These are phyloP conservation scores for Trypethelium eluteriae DNA, from an alignment of 495 filamentous ascomycete genomes.

Conservation along the genomic window DNA sequence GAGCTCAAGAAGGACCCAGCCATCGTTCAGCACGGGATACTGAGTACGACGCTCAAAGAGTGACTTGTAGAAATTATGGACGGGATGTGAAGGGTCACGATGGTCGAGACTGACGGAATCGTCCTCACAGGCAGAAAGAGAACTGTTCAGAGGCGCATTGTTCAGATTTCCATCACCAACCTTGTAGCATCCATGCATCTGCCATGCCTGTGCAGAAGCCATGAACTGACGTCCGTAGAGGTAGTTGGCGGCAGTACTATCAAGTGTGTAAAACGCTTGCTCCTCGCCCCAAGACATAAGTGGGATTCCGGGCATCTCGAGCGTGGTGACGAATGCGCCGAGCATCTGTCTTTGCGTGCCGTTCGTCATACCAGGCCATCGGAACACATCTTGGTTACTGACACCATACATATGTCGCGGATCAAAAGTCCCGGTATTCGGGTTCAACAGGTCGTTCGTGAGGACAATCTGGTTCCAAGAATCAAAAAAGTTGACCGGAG, in stretches of 20 bases:
- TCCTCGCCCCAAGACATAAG: constrained; percentile 63
- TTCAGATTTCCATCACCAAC: constrained; percentile 50
- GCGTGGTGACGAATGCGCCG: constrained; percentile 55
- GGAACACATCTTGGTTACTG: constrained; percentile 69
- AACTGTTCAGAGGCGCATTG: constrained; percentile 52
- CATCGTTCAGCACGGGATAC: constrained; percentile 57
- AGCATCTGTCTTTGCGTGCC: constrained; percentile 57
- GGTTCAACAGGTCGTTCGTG: constrained; percentile 59
- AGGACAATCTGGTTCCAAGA: constrained; percentile 54
- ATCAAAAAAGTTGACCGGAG: constrained; percentile 54
- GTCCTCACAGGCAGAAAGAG: constrained; percentile 53
- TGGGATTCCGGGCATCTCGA: constrained; percentile 61
- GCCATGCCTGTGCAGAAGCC: constrained; percentile 60
- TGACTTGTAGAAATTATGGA: constrained; percentile 59
- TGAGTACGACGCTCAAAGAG: constrained; percentile 57
- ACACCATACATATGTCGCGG: constrained; percentile 64
- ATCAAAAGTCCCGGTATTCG: constrained; percentile 59
- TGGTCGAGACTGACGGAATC: constrained; percentile 54
- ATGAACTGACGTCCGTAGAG: constrained; percentile 64
- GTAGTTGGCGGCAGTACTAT: constrained; percentile 62
- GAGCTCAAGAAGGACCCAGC: constrained; percentile 52
- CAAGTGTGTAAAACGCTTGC: constrained; percentile 60
- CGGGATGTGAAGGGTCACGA: constrained; percentile 58
- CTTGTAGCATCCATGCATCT: constrained; percentile 59
- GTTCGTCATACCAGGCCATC: constrained; percentile 60